Conservation (phyloP, 2,329 filamentous ascomycete species). For the Apiospora kogelbergensis region DNA sequence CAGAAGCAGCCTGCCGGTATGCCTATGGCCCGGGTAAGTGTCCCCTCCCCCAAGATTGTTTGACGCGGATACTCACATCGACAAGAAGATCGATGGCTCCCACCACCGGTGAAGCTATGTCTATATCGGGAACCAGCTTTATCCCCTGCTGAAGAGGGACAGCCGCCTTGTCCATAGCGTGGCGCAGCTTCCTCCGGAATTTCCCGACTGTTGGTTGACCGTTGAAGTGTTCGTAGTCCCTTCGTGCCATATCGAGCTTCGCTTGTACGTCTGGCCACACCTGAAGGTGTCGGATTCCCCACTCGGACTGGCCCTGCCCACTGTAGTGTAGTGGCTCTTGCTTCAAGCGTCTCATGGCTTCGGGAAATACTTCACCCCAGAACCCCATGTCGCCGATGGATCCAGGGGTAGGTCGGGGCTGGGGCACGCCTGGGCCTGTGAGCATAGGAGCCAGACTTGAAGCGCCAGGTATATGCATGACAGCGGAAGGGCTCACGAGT, state of each 20-base stretch:
- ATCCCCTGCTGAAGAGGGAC: slow-evolving; percentile 10
- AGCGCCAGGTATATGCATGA: not conserved
- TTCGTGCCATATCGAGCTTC: slow-evolving; percentile 12
- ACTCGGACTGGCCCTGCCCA: not conserved
- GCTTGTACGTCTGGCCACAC: slow-evolving; percentile 11
- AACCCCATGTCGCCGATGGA: slow-evolving; percentile 11
- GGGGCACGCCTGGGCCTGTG: not conserved
- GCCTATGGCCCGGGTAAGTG: not conserved
- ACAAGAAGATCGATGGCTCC: slow-evolving; percentile 9
- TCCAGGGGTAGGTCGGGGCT: slow-evolving; percentile 6
- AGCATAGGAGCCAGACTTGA: not conserved
- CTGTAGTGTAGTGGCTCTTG: not conserved
- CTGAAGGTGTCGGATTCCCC: slow-evolving; percentile 7
- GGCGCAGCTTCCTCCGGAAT: slow-evolving; percentile 12
- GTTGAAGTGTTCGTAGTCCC: slow-evolving; percentile 11
- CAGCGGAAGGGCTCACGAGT: not conserved
- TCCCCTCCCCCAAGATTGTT: not conserved
- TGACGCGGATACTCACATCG: not conserved
- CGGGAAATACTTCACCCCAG: slow-evolving; percentile 12
- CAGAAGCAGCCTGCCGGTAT: slow-evolving; percentile 12
- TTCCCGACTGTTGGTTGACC: slow-evolving; percentile 3
- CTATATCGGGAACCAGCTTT: slow-evolving; percentile 12
- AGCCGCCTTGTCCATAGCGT: slow-evolving; percentile 5
- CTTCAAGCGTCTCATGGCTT: slow-evolving; percentile 5
- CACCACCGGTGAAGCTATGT: slow-evolving; percentile 10